Percentiles rank a stretch among this genome's conserved stretches.
These are phyloP conservation scores for Henckelia pumila DNA, from an alignment of 257 asterid genomes.

Conservation along the genomic window DNA sequence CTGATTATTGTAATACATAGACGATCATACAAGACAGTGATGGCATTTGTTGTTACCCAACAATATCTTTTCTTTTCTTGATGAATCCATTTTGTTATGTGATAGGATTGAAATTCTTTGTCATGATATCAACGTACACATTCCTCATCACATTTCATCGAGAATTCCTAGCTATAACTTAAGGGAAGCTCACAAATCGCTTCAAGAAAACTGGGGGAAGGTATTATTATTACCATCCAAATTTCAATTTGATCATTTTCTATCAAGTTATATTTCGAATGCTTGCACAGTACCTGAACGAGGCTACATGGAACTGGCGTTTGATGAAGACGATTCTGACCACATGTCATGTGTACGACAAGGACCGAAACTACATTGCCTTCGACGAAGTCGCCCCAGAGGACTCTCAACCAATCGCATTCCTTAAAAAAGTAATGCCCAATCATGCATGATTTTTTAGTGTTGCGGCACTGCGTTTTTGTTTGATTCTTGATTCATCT, in stretches of 20 bases:
- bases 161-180: slow-evolving; percentile 92
- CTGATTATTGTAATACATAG: not conserved
- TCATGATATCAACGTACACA: slow-evolving; percentile 90
- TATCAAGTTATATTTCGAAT: not conserved
- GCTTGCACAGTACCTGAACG: slow-evolving; percentile 72
- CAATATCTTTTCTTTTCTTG: not conserved
- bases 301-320: slow-evolving; percentile 98
- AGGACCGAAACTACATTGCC: slow-evolving; percentile 63
- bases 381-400: slow-evolving; percentile 79
- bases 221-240: slow-evolving; percentile 29
- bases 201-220: slow-evolving; percentile 93
- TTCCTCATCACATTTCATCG: slow-evolving; percentile 92
- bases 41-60: no score
- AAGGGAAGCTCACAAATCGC: slow-evolving; percentile 80
- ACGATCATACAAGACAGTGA: not conserved
- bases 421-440: slow-evolving; percentile 92
- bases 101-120: slow-evolving; percentile 92
- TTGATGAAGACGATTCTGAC: slow-evolving; percentile 94
- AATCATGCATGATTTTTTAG: slow-evolving; percentile 51
- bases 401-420: slow-evolving; percentile 70
- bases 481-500: not conserved
- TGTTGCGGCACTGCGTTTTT: slow-evolving; percentile 9
- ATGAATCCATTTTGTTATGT: slow-evolving; percentile 23
- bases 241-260: not conserved
- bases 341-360: slow-evolving; percentile 66